A percentile compares a stretch with the other conserved stretches of the same genome.
Conservation (phyloP, 768 basidiomycete species). For the Krasilnikovozyma curviuscula region DNA sequence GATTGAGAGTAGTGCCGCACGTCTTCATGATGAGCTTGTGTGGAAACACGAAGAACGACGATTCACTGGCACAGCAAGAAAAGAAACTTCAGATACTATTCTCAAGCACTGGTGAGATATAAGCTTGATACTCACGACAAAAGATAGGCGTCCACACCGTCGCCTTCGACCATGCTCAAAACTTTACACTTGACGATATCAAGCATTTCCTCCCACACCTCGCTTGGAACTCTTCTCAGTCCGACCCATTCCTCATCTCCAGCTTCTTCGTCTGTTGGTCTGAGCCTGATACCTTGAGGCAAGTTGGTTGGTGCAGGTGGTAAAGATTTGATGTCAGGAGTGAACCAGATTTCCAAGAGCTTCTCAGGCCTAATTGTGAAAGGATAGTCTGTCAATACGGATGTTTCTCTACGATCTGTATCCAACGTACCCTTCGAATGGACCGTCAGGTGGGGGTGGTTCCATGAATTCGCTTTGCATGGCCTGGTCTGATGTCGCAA, state of each 20-base stretch:
- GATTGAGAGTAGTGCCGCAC: conserved; percentile 94
- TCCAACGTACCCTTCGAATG: conserved; percentile 88
- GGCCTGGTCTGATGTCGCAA: too few species aligned
- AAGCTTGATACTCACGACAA: conserved; percentile 46
- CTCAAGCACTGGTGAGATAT: neutral
- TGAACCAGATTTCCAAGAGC: conserved; percentile 90
- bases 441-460: too few species aligned
- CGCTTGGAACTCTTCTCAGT: conserved; percentile 51
- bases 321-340: conserved; percentile 47
- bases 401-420: conserved; percentile 17
- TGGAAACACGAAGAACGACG: conserved; percentile 81
- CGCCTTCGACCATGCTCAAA: conserved; percentile 67
- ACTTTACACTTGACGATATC: conserved; percentile 92
- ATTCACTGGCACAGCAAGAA: conserved; percentile 49
- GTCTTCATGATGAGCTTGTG: conserved; percentile 96
- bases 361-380: conserved; percentile 17
- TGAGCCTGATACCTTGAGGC: neutral
- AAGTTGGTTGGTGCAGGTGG: conserved; percentile 21
- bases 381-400: too few species aligned
- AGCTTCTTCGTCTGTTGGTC: conserved; percentile 4
- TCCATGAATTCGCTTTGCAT: too few species aligned
- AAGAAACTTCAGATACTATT: neutral
- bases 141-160: conserved; percentile 86
- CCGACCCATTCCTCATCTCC: conserved; percentile 38
- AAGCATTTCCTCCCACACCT: conserved; percentile 91